These are phyloP conservation scores for Aspergillus asperescens DNA, from an alignment of 495 filamentous ascomycete species.

Conservation along the genomic window DNA sequence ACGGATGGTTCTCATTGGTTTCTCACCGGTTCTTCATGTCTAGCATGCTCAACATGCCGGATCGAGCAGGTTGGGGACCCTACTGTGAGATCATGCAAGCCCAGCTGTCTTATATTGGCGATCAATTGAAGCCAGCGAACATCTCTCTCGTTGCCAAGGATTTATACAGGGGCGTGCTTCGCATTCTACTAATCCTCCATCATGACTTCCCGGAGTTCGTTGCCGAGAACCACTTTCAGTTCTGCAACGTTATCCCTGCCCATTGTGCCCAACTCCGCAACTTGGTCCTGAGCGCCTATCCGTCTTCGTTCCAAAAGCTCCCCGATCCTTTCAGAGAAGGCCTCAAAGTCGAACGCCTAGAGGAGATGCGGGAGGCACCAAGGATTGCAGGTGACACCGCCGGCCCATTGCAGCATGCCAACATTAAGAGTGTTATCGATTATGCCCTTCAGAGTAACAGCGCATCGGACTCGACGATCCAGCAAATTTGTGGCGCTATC, in stretches of 20 bases:
- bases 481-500: constrained; percentile 64
- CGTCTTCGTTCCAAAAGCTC: constrained; percentile 66
- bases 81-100: constrained; percentile 72
- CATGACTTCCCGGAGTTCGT: constrained; percentile 95
- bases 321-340: constrained; percentile 77
- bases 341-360: constrained; percentile 73
- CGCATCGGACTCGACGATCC: constrained; percentile 59
- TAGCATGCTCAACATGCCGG: constrained; percentile 62
- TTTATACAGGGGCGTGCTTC: constrained; percentile 76
- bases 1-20: constrained; percentile 76
- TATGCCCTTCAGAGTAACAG: constrained; percentile 54
- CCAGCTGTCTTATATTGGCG: constrained; percentile 68
- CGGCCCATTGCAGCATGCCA: constrained; percentile 51
- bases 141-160: constrained; percentile 69
- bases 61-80: constrained; percentile 65
- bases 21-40: constrained; percentile 86
- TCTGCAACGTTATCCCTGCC: constrained; percentile 79
- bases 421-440: constrained; percentile 66
- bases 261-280: constrained; percentile 88
- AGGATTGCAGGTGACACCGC: constrained; percentile 57
- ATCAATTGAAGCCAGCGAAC: constrained; percentile 68
- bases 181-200: constrained; percentile 76
- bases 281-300: constrained; percentile 78
- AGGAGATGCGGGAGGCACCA: constrained; percentile 66
- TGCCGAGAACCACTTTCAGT: constrained; percentile 74